phyloP scores from a whole-genome alignment of 805 yeast species.

The Myxozyma lipomycoides region DNA sequence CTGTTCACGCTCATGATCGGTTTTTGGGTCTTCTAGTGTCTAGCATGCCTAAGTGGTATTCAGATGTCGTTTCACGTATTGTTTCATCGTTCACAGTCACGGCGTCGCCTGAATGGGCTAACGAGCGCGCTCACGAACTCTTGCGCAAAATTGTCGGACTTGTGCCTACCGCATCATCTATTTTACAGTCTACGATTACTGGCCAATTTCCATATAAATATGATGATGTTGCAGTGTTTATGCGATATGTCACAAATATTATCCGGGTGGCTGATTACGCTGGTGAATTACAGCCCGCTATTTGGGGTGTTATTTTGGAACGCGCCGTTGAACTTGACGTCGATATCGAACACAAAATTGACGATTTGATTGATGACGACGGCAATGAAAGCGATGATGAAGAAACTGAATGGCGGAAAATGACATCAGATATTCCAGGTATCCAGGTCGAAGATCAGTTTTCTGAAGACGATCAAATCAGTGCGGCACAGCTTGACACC shows the following conservation, averaged over 20 bases:
- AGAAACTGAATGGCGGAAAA: constrained; percentile 34
- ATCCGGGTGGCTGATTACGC: constrained; percentile 62
- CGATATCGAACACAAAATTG: constrained; percentile 82
- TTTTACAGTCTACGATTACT: constrained; percentile 56
- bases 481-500: constrained; percentile 9
- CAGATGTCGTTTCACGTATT: constrained; percentile 69
- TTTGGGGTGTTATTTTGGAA: constrained; percentile 80
- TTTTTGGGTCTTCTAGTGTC: constrained; percentile 77
- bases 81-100: constrained; percentile 52
- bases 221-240: constrained; percentile 49
- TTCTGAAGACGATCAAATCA: constrained; percentile 14
- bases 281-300: constrained; percentile 63
- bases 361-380: constrained; percentile 75
- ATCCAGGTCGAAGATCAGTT: constrained; percentile 1
- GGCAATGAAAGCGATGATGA: constrained; percentile 49
- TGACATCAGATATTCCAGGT: neutral
- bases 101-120: constrained; percentile 31
- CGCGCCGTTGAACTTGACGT: constrained; percentile 83
- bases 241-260: constrained; percentile 64
- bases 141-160: constrained; percentile 60
- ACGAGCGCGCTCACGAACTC: constrained; percentile 58
- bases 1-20: constrained; percentile 51
- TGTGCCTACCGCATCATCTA: constrained; percentile 76
- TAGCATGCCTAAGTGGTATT: constrained; percentile 85
- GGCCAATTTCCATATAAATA: constrained; percentile 77